Evolutionary conservation across 192 early-diverging fungal species (phyloP), one percentile per base, ranked within the genome.

Genomic region (Coemansia sp.): DNA sequence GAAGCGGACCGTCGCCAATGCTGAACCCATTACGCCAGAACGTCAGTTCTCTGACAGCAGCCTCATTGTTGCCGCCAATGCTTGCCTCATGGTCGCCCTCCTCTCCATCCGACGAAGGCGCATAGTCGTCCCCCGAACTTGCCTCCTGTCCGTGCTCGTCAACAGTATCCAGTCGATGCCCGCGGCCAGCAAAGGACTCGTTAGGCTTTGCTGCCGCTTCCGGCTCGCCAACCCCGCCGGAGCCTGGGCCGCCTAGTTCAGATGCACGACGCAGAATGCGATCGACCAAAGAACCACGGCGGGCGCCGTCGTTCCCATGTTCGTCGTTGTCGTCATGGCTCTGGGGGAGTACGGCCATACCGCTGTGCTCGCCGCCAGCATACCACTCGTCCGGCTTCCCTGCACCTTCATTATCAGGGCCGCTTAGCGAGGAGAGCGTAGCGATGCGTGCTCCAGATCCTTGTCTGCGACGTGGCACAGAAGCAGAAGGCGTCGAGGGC

Each of bases 11-110:
- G 67, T 97, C 94, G 21, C 93, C 96, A 69, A 99, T 85, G 58
- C 91, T 95, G 70, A 98, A 99, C 60, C 97, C 97, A 70, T 97
- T 92, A 62, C 90, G 84, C 94, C 95, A 99, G 68, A 99, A 98
- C 14, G 93, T 98, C 61, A 99, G 84, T 49, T 88, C 81, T 30
- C 97, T 87, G 35, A 73, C 52, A 33, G 74, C 73, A 38, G 78
- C 53, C 3, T 55, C 67, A 9, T 43, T 51, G n/a, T 34, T 62
- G 30, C 9, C 39, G 33, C 57, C 69, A 46, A 49, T 60, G 33
- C 53, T 52, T 7, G 59, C 63, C 2, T 26, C 16, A 0, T n/a
- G 60, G n/a, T 6, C 23, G 16, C 36, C 49, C 5, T 35, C 35
- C 30, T 55, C 59, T 16, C 23, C 12, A n/a, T 55, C 69, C 10